These are phyloP conservation scores for Bathelium albidoporum DNA, from an alignment of 495 filamentous ascomycete genomes.

Conservation along the genomic window DNA sequence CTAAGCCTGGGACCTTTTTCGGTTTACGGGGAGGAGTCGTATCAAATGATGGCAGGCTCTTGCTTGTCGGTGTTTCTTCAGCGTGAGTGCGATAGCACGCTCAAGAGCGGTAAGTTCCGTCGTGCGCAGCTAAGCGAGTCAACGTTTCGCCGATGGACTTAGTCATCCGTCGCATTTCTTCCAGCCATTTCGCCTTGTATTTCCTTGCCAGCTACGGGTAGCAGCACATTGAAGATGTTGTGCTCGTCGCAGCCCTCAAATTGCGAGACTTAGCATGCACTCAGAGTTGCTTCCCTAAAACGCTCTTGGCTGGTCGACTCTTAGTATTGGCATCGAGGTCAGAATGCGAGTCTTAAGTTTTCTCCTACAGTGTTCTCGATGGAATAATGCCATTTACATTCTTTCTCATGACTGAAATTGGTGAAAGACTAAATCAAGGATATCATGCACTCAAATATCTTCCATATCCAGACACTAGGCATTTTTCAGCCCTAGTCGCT, in stretches of 20 bases:
- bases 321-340: too few species aligned
- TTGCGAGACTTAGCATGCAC: too few species aligned
- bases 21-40: neutral
- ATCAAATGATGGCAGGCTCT: neutral
- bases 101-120: neutral
- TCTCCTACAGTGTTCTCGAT: too few species aligned
- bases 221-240: neutral
- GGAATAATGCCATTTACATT: too few species aligned
- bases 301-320: too few species aligned
- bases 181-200: neutral
- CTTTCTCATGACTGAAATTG: too few species aligned
- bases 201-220: neutral
- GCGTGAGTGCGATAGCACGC: neutral
- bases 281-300: too few species aligned
- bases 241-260: too few species aligned
- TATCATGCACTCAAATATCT: neutral
- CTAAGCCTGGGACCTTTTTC: slow-evolving; percentile 19
- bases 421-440: too few species aligned
- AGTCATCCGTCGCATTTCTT: too few species aligned
- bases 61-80: too few species aligned
- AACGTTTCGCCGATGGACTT: neutral
- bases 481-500: slow-evolving; percentile 10
- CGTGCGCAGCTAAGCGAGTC: slow-evolving; percentile 4
- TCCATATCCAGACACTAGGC: neutral
- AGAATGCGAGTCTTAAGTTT: too few species aligned